Evolutionary conservation across 768 basidiomycete species (phyloP), one percentile per base, ranked within the genome.

Genomic region (Suillus subalutaceus): DNA sequence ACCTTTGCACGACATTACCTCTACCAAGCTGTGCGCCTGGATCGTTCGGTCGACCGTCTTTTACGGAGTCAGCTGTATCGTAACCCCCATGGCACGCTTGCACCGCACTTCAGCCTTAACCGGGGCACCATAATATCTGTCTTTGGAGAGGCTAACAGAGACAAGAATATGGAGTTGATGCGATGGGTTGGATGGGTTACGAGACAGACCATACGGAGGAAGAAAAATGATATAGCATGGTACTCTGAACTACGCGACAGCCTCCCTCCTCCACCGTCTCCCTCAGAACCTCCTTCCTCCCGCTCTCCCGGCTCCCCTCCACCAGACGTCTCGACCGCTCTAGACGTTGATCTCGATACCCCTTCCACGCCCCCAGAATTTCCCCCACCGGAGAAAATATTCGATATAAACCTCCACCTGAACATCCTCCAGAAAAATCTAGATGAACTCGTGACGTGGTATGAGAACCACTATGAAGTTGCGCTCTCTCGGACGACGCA

Each of bases 1-100:
- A 77, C 82, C 18, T 78, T 93, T 67, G 85, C 87, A 18, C 86
- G 90, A 50, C 90, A 93, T 76, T 91, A 92, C 75, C 73, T 89
- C 63, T 71, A 84, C 35, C 79, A 89, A 71, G 87, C 88, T 2
- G 81, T 84, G 61, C 65, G 70, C 10, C 70, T 83, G 46, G 88
- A 90, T 65, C 77, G 80, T 30, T 57, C 69, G 16, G 65, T 66
- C 71, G 71, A 77, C 72, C 18, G 74, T 75, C 65, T 71, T 65
- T 64, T 83, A 35, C 82, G 78, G 72, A 71, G 70, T 55, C 72
- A 74, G 37, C 72, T 82, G 2, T 75, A 74, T 43, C 68, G 68
- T 30, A 63, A 71, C 26, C 79, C 78, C 18, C 67, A 71, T 59
- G 74, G 66, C 63, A 74, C 88, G 26, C 72, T 73, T 8, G 75